phyloP scores from a whole-genome alignment of 2,329 filamentous ascomycete species.

The Talaromyces sp. region DNA sequence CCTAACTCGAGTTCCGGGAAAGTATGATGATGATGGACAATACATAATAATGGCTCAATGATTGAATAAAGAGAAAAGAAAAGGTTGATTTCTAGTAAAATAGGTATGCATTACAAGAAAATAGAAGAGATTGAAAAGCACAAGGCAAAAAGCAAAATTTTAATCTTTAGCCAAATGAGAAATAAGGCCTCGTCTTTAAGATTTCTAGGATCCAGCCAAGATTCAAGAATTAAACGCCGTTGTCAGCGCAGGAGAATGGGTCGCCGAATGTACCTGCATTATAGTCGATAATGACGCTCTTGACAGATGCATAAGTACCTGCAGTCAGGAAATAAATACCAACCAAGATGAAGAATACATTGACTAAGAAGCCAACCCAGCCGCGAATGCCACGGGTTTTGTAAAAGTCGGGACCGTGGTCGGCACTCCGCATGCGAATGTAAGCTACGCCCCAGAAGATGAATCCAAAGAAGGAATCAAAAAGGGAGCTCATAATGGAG shows the following conservation, averaged over 20 bases:
- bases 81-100: background rate
- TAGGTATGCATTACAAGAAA: conserved; percentile 6
- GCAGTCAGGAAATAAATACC: conserved; percentile 77
- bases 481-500: conserved; percentile 62
- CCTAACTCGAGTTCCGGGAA: background rate
- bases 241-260: conserved; percentile 67
- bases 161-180: background rate
- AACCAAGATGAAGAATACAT: conserved; percentile 66
- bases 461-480: conserved; percentile 77
- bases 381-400: conserved; percentile 38
- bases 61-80: too few relatives aligned
- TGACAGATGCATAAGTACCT: conserved; percentile 65
- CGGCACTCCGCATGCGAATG: conserved; percentile 39
- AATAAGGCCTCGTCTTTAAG: background rate
- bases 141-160: background rate
- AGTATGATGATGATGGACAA: background rate
- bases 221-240: conserved; percentile 25
- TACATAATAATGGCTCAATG: too few relatives aligned
- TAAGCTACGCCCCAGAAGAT: conserved; percentile 67
- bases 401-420: conserved; percentile 38
- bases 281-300: conserved; percentile 62
- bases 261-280: conserved; percentile 59
- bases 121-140: background rate
- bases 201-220: background rate
- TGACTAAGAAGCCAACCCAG: conserved; percentile 51